Evolutionary conservation across 1,284 basidiomycete genomes (phyloP).

Genomic region (Peniophora sp.): DNA sequence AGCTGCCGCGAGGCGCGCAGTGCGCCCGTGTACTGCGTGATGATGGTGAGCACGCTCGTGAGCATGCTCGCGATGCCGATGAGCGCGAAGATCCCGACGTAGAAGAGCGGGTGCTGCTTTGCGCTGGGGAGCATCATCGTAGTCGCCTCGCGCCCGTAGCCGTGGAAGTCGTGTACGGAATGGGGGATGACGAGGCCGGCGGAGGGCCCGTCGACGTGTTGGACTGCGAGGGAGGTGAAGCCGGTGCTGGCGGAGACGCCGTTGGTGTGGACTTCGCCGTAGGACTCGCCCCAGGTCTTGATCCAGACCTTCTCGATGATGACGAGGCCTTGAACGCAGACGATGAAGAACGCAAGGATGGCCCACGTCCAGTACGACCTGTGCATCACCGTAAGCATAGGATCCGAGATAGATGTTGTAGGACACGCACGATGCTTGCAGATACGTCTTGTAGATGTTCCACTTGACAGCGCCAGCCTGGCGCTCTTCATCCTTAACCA

Average conservation of each 20-base stretch:
- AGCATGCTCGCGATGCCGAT: slow-evolving; percentile 43
- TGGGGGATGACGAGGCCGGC: neutral
- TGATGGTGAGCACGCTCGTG: slow-evolving; percentile 34
- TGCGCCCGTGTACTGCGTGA: slow-evolving; percentile 55
- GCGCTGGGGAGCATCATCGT: slow-evolving; percentile 33
- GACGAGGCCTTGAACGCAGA: slow-evolving; percentile 33
- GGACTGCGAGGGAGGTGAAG: slow-evolving; percentile 22
- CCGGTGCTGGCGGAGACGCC: neutral
- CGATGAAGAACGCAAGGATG: slow-evolving; percentile 39
- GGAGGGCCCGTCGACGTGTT: slow-evolving; percentile 26
- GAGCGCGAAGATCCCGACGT: slow-evolving; percentile 51
- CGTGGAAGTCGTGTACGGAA: neutral
- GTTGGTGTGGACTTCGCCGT: slow-evolving; percentile 23
- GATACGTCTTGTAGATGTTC: slow-evolving; percentile 72
- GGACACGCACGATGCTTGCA: slow-evolving; percentile 52
- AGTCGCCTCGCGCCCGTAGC: neutral
- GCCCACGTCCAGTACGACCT: slow-evolving; percentile 64
- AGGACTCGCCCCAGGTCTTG: slow-evolving; percentile 61
- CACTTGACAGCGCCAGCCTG: slow-evolving; percentile 74
- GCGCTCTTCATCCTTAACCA: slow-evolving; percentile 65
- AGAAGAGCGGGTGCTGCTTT: slow-evolving; percentile 51
- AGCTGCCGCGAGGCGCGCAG: slow-evolving; percentile 50
- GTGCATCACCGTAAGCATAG: neutral
- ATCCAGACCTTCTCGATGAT: slow-evolving; percentile 69
- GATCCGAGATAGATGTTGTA: neutral